phyloP scores from a whole-genome alignment of 2,329 filamentous ascomycete species.

The Neopestalotiopsis rosae region DNA sequence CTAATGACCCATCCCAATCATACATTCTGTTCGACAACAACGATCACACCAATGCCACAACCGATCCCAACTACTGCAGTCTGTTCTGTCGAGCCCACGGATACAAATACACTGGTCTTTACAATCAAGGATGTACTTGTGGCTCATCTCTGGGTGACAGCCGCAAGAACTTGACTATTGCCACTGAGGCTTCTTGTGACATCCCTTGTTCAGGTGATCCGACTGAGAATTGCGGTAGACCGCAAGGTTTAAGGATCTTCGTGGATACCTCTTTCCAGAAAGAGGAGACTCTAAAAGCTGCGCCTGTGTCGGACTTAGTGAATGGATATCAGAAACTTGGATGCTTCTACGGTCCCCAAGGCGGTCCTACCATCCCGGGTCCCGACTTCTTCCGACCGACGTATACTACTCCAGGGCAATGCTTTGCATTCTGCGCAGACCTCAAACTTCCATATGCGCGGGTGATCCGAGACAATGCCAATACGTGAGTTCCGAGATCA shows the following conservation, averaged over 20 bases:
- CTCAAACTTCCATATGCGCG: conserved; percentile 19
- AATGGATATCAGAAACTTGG: conserved; percentile 29
- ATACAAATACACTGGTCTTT: conserved; percentile 31
- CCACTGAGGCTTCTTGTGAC: conserved; percentile 16
- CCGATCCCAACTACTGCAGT: conserved; percentile 31
- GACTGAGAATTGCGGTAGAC: conserved; percentile 33
- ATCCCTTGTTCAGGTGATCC: conserved; percentile 31
- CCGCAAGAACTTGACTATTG: neutral
- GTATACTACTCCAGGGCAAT: conserved; percentile 18
- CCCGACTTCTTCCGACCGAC: neutral
- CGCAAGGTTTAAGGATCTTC: conserved; percentile 28
- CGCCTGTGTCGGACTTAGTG: conserved; percentile 13
- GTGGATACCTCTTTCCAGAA: conserved; percentile 34
- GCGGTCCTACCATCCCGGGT: conserved; percentile 24
- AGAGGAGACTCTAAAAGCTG: neutral
- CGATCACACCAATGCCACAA: conserved; percentile 30
- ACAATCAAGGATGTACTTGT: conserved; percentile 30
- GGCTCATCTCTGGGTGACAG: conserved; percentile 25
- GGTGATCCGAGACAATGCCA: conserved; percentile 14
- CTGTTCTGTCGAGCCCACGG: conserved; percentile 32
- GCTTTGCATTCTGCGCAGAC: conserved; percentile 24
- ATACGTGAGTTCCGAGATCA: neutral
- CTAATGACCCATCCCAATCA: conserved; percentile 22
- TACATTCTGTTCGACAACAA: conserved; percentile 29
- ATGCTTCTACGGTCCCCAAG: conserved; percentile 30